Base-by-base conservation (phyloP, 2,329 filamentous ascomycete species). In the Fusarium cyanostomum region DNA sequence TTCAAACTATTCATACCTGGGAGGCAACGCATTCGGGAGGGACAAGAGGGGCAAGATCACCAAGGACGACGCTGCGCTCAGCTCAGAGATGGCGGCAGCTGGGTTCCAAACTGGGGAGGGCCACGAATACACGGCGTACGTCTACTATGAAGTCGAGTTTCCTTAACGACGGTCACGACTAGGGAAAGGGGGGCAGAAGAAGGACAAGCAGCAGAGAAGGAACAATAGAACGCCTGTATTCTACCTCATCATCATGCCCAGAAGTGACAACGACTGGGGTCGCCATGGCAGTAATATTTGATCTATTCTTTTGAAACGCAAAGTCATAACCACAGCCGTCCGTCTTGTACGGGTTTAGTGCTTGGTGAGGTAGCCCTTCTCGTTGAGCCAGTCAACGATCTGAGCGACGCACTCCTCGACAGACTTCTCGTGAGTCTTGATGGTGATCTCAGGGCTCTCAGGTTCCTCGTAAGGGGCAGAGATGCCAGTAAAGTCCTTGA, bases 401-500 rank as follows among this genome's bases (percentile, higher is more conserved):
- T 92, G 87, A 70, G 82, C 85, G 10, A 98, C 94, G 53, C 91
- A 93, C 74, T 97, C 92, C 83, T 96, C 91, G 4, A 98, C 92
- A 13, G 87, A 90, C 73, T 88, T 86, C 82, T 94, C 84, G 73
- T 92, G 87, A 41, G 91, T 96, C 79, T 87, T 85, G 74, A 99
- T 92, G 69, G 90, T 89, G 68, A 99, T 91, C 82, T 99, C 95
- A 1, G 95, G 86, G 56, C 88, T 87, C 75, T 89, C 82, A 6
- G 95, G 95, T 61, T 88, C 92, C 85, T 99, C 95, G 76, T 99
- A 99, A 2, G 95, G 95, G 27, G 94, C 93, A 67, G 90, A 94
- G 72, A 98, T 92, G 53, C 95, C 95, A 2, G 95, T 99, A 76
- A 99, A 99, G 70, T 98, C 92, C 79, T 96, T 95, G 79, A 98